These are phyloP conservation scores for Xylariaceae sp. DNA, from an alignment of 2,329 filamentous ascomycete species.

Conservation along the genomic window DNA sequence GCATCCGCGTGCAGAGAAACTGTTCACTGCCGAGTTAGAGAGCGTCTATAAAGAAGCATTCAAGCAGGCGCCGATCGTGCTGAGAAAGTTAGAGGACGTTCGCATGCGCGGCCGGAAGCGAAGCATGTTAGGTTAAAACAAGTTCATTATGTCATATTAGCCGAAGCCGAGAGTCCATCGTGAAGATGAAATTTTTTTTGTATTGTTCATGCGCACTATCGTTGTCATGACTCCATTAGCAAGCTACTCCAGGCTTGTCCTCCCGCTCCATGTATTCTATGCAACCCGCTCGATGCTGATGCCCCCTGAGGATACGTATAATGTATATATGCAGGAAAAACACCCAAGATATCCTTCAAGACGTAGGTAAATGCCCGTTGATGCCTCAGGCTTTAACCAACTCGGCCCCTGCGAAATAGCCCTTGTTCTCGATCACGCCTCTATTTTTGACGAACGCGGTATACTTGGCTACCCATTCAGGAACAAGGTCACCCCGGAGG, in stretches of 20 bases:
- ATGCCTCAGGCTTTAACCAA: conserved; percentile 42
- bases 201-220: conserved; percentile 9
- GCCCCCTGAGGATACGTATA: conserved; percentile 5
- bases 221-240: neutral
- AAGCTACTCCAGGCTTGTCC: neutral
- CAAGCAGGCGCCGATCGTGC: conserved; percentile 67
- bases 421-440: conserved; percentile 97
- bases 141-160: neutral
- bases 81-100: conserved; percentile 86
- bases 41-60: conserved; percentile 67
- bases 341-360: no score
- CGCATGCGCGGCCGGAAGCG: conserved; percentile 91
- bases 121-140: conserved; percentile 79
- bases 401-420: conserved; percentile 87
- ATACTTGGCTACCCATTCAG: conserved; percentile 96
- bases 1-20: conserved; percentile 75
- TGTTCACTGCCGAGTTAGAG: conserved; percentile 69
- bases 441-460: conserved; percentile 91
- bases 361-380: neutral
- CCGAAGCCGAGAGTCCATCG: conserved; percentile 2
- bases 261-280: conserved; percentile 15
- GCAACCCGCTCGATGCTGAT: conserved; percentile 12
- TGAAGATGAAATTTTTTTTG: neutral
- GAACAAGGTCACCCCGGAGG: conserved; percentile 71
- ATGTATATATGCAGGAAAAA: neutral